Conservation (phyloP, 805 yeast genomes). For the Kuraishia floccosa region DNA sequence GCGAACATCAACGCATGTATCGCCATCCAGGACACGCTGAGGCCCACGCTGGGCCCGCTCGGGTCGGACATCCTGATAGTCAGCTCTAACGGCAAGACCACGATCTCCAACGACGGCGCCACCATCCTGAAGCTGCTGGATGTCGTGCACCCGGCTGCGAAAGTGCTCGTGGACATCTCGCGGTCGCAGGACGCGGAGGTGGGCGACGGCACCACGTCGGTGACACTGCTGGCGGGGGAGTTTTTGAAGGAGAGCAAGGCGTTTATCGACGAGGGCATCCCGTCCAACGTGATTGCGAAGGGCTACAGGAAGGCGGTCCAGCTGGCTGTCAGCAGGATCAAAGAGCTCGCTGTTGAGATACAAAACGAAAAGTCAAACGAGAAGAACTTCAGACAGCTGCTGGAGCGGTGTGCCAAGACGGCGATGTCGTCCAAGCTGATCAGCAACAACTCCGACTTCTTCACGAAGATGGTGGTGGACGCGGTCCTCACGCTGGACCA, state of each 20-base stretch:
- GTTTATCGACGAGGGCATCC: slow-evolving; percentile 93
- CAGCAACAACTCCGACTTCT: slow-evolving; percentile 76
- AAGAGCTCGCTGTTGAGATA: slow-evolving; percentile 67
- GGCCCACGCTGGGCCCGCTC: slow-evolving; percentile 92
- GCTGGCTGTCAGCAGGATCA: slow-evolving; percentile 62
- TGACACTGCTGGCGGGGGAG: slow-evolving; percentile 90
- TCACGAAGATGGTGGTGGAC: slow-evolving; percentile 94
- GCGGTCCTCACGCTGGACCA: slow-evolving; percentile 84
- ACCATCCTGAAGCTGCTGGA: slow-evolving; percentile 86
- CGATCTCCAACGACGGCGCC: slow-evolving; percentile 97
- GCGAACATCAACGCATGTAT: slow-evolving; percentile 94
- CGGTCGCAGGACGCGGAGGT: slow-evolving; percentile 97
- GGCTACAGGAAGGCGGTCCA: slow-evolving; percentile 79
- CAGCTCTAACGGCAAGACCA: slow-evolving; percentile 71
- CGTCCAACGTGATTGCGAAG: slow-evolving; percentile 78
- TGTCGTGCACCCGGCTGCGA: slow-evolving; percentile 98
- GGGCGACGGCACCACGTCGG: slow-evolving; percentile 98
- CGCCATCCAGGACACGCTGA: slow-evolving; percentile 92
- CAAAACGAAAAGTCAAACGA: slow-evolving; percentile 30
- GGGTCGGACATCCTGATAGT: slow-evolving; percentile 95
- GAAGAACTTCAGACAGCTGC: slow-evolving; percentile 57
- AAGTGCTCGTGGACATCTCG: slow-evolving; percentile 86
- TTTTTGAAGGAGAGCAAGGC: slow-evolving; percentile 80
- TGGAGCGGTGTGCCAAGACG: slow-evolving; percentile 90
- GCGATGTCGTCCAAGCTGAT: slow-evolving; percentile 96